phyloP scores from a whole-genome alignment of 179 eudicot genomes.

The Nepenthes alata region DNA sequence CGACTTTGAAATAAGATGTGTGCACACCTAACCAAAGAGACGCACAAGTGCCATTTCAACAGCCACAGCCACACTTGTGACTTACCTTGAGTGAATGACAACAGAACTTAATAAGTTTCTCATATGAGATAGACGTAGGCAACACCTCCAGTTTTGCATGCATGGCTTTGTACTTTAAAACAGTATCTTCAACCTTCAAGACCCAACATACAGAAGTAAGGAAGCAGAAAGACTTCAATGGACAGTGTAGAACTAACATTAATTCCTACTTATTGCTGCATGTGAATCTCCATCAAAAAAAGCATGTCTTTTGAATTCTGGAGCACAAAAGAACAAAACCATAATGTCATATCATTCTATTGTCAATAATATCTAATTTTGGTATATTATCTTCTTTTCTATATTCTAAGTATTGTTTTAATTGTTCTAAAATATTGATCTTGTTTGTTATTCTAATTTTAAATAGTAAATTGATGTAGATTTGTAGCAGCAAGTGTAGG shows the following conservation, averaged over 20 bases:
- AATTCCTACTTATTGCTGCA: too few species aligned
- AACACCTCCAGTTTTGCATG: slow-evolving; percentile 50
- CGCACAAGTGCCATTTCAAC: background rate
- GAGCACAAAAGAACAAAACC: background rate
- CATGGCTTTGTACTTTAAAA: slow-evolving; percentile 43
- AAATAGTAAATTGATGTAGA: too few species aligned
- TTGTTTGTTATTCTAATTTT: too few species aligned
- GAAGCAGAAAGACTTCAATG: slow-evolving; percentile 6
- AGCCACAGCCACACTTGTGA: background rate
- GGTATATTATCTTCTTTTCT: too few species aligned
- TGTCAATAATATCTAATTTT: too few species aligned
- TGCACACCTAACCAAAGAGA: too few species aligned
- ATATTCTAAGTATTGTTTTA: too few species aligned
- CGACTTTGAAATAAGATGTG: too few species aligned
- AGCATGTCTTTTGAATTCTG: background rate
- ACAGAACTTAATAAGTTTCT: slow-evolving; percentile 54
- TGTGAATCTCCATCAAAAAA: too few species aligned
- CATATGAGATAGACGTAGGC: slow-evolving; percentile 48
- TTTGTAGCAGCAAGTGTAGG: too few species aligned
- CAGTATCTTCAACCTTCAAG: slow-evolving; percentile 56
- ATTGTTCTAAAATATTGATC: too few species aligned
- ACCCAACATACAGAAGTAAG: slow-evolving; percentile 12
- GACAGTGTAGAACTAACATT: background rate
- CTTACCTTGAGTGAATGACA: slow-evolving; percentile 54
- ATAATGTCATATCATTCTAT: too few species aligned